These are phyloP conservation scores for Penicillium sp. DNA, from an alignment of 2,329 filamentous ascomycete genomes.

Conservation along the genomic window DNA sequence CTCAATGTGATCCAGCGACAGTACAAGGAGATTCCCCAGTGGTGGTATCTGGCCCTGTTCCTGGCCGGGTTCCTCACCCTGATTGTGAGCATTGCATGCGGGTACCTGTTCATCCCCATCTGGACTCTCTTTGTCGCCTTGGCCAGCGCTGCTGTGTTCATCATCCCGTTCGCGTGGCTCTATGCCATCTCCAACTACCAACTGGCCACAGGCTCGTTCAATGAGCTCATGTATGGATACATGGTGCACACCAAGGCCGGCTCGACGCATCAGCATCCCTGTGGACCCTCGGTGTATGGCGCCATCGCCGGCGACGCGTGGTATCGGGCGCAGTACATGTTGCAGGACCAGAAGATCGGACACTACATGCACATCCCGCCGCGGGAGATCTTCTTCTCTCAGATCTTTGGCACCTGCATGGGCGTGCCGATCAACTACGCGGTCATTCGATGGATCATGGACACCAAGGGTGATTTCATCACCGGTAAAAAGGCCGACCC, in stretches of 20 bases:
- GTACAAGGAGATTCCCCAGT: constrained; percentile 54
- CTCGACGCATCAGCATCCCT: constrained; percentile 49
- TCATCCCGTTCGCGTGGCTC: constrained; percentile 54
- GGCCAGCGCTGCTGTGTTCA: constrained; percentile 49
- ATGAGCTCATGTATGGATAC: constrained; percentile 55
- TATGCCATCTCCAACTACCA: constrained; percentile 55
- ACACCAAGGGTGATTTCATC: constrained; percentile 52
- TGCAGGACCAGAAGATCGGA: constrained; percentile 60
- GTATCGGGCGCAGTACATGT: constrained; percentile 53
- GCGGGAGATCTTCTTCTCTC: constrained; percentile 54
- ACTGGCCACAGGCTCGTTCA: constrained; percentile 52
- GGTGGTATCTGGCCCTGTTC: constrained; percentile 54
- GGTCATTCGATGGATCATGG: constrained; percentile 55
- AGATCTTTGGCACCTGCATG: constrained; percentile 54
- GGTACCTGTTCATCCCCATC: constrained; percentile 52
- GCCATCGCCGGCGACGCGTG: constrained; percentile 57
- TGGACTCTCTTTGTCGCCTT: constrained; percentile 57
- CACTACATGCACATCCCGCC: constrained; percentile 60
- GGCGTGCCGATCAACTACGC: constrained; percentile 58
- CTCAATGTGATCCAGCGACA: constrained; percentile 54
- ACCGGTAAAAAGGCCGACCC: constrained; percentile 49
- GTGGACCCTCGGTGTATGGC: constrained; percentile 54
- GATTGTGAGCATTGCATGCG: constrained; percentile 47
- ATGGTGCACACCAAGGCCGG: constrained; percentile 50
- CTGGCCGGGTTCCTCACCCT: constrained; percentile 45